Evolutionary conservation across 2,329 filamentous ascomycete genomes (phyloP), one percentile per base, ranked within the genome.

Genomic region (Penicillium olsonii): DNA sequence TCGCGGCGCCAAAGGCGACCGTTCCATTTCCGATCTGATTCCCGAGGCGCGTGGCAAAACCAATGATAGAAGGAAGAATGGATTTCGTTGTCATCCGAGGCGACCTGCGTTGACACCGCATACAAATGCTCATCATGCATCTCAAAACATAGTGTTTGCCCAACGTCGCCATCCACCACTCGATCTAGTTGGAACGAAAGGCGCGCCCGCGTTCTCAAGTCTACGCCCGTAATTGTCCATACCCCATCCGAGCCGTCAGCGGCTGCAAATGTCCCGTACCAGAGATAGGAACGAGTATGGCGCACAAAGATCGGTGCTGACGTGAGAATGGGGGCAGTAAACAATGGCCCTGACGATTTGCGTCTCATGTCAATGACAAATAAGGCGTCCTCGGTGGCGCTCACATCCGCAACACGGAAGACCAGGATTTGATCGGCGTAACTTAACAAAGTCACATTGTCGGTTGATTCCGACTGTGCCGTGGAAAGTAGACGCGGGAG

Each of bases 1-100:
- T 86, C 77, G 14, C 87, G 80, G 7, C 87, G 77, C 80, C 84
- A 90, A 37, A 85, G 77, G 17, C 73, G 70, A 46, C 77, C 75
- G n/a, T 73, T 70, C 54, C n/a, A 76, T 56, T 22, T 70, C 9
- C 67, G n/a, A 14, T 40, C 29, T n/a, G 74, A 60, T 7, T 58
- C 50, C 5, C 57, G 55, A 10, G 89, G 72, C 1, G 80, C 80
- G 50, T 90, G 82, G 9, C 85, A 81, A 37, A 84, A 74, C 63
- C 83, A 87, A 48, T 84, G 78, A 62, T 90, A 92, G 62, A 82
- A 87, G 0, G 84, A 88, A 0, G 82, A 87, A 49, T 87, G 81
- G 4, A 82, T 75, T 49, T 87, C 82, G 50, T 87, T 81, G 0
- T 81, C 75, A 49, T 86, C 81, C 44, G 83, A 81, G 3, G 78